Evolutionary conservation across 2,329 filamentous ascomycete genomes (phyloP), one percentile per base, ranked within the genome.

Genomic region (Aspergillus ustus): DNA sequence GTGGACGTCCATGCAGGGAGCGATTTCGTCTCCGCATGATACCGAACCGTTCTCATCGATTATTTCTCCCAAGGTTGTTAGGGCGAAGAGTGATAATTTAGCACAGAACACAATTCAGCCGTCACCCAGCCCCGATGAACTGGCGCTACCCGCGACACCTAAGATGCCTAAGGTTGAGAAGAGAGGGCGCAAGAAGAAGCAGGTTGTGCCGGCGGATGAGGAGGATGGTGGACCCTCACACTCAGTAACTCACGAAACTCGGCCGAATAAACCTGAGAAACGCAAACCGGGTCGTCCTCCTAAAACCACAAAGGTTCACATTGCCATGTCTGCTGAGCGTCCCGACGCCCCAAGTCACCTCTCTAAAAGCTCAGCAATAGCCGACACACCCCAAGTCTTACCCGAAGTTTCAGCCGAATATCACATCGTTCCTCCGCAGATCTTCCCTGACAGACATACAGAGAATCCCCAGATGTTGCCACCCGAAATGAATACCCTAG

Each of bases 31-130:
- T 4, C 75, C 75, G 7, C 76, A 77, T 48, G 77, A 79, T 52
- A 80, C 78, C 2, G 72, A 78, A 48, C 77, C 76, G 22, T 69
- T 78, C 37, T 79, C 77, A 11, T 79, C 77, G 7, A 62, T 73
- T 7, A 57, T 64, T 9, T 71, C 74, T 0, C 65, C 70, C 2
- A 67, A 69, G 22, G 58, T 66, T n/a, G 66, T 58, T 28, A 66
- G 68, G 59, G 51, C 68, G 7, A 74, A 67, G 29, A 70, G 65
- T 22, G 70, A 73, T 15, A 66, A 63, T n/a, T 22, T 52, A 45
- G 55, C 52, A 9, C 46, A 62, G 15, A 56, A 63, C 15, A 64
- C 55, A 4, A 57, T 59, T 5, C 66, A 64, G 15, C 64, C 69
- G 29, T 70, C 69, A 4, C 68, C 67, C 13, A 70, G 66, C 52